Evolutionary conservation across 371 early-diverging fungal genomes (phyloP).

Genomic region (Haplosporangium sp.): DNA sequence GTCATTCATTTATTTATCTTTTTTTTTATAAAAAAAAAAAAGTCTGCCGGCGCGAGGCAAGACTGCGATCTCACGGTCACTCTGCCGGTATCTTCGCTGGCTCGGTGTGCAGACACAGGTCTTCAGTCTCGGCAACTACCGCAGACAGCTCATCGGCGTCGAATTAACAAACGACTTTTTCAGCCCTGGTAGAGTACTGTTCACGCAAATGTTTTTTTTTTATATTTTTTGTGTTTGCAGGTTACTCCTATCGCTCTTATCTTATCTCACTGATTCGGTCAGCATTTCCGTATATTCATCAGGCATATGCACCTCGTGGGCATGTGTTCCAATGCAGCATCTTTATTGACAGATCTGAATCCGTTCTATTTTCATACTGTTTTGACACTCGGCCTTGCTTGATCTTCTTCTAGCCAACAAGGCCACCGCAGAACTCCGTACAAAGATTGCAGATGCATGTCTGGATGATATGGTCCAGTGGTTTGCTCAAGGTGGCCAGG

Average conservation of each 20-base stretch:
- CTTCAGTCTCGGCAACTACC: conserved; percentile 95
- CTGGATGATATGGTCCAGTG: conserved; percentile 88
- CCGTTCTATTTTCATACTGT: too few relatives aligned
- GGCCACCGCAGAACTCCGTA: conserved; percentile 64
- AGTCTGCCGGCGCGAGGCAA: conserved; percentile 95
- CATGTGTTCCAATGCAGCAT: too few relatives aligned
- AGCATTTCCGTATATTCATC: conserved; percentile 17
- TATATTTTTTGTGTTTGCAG: background rate
- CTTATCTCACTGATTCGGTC: conserved; percentile 8
- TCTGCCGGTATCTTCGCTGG: conserved; percentile 95
- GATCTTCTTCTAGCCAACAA: conserved; percentile 61
- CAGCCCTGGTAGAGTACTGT: conserved; percentile 72
- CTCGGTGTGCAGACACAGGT: conserved; percentile 90
- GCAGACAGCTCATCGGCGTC: conserved; percentile 84
- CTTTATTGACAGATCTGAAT: too few relatives aligned
- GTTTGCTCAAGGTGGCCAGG: conserved; percentile 84
- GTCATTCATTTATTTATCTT: background rate
- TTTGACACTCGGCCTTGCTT: too few relatives aligned
- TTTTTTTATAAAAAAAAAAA: background rate
- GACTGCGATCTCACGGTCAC: conserved; percentile 86
- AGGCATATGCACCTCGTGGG: conserved; percentile 5
- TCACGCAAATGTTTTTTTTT: too few relatives aligned
- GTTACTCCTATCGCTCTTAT: conserved; percentile 4
- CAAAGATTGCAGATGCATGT: conserved; percentile 77
- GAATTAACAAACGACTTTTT: conserved; percentile 80